Percentiles rank a stretch among this genome's conserved stretches.
Evolutionary conservation across 768 basidiomycete genomes (phyloP).

Genomic region (Collybiopsis luxurians): DNA sequence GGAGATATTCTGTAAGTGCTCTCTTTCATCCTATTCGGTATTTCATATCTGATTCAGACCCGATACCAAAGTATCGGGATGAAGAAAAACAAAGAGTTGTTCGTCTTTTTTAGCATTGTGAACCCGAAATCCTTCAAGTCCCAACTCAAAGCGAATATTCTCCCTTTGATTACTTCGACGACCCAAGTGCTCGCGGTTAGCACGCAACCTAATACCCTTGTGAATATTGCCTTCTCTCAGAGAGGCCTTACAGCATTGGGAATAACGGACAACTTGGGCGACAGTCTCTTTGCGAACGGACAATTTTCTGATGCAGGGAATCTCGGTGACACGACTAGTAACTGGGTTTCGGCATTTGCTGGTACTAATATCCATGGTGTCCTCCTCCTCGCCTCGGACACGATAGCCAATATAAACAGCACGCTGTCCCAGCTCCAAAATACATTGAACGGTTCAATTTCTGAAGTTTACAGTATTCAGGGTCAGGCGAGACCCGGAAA

Average conservation of each 20-base stretch:
- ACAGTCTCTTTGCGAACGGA: neutral
- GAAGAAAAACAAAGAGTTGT: slow-evolving; percentile 20
- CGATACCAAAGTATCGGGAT: slow-evolving; percentile 16
- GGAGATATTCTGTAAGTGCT: slow-evolving; percentile 17
- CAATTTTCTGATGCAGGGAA: slow-evolving; percentile 4
- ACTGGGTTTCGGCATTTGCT: slow-evolving; percentile 17
- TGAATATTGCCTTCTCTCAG: slow-evolving; percentile 3
- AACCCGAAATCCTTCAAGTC: slow-evolving; percentile 16
- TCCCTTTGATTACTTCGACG: slow-evolving; percentile 1
- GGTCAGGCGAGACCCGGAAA: slow-evolving; percentile 21
- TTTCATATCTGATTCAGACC: neutral
- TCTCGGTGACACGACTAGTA: slow-evolving; percentile 13
- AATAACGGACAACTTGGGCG: neutral
- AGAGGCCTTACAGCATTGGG: neutral
- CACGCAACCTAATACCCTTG: neutral
- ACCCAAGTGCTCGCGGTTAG: neutral
- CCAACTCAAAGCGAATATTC: slow-evolving; percentile 9
- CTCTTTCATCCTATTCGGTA: neutral
- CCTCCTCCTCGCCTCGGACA: slow-evolving; percentile 20
- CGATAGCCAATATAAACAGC: slow-evolving; percentile 15
- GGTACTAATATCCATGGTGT: slow-evolving; percentile 19
- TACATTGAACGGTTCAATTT: slow-evolving; percentile 16
- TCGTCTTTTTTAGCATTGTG: slow-evolving; percentile 19
- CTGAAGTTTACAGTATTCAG: slow-evolving; percentile 16
- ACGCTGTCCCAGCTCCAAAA: slow-evolving; percentile 16